Evolutionary conservation across 225 moss, liverwort and hornwort genomes (phyloP).

Genomic region (Sphagnum tenellum): DNA sequence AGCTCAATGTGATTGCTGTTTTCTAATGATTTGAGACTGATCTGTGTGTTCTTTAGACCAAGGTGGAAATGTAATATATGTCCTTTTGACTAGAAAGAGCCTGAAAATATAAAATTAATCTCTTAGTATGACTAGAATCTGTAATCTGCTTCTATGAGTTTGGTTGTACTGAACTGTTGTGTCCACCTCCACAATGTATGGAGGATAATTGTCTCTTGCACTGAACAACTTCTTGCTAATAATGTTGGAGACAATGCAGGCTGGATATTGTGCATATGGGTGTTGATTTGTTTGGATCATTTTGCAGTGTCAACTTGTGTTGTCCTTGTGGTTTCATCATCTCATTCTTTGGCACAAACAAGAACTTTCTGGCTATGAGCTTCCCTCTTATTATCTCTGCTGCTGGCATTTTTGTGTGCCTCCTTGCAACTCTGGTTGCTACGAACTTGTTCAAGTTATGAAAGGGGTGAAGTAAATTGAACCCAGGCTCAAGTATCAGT

Average conservation of each 20-base stretch:
- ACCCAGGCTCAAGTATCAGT: conserved; percentile 64
- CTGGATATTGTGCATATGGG: conserved; percentile 45
- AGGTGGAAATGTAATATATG: background rate
- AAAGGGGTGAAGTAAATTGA: conserved; percentile 63
- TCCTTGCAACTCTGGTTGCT: conserved; percentile 67
- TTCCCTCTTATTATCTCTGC: conserved; percentile 38
- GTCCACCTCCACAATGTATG: background rate
- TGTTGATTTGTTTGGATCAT: conserved; percentile 47
- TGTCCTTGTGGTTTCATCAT: conserved; percentile 57
- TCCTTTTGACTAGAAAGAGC: too few species aligned
- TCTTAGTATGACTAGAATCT: background rate
- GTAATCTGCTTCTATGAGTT: background rate
- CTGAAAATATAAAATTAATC: too few species aligned
- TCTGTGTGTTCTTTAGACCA: too few species aligned
- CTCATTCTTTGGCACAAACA: conserved; percentile 30
- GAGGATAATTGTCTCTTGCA: background rate
- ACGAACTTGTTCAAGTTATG: conserved; percentile 50
- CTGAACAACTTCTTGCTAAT: conserved; percentile 29
- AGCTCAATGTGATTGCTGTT: too few species aligned
- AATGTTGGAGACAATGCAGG: conserved; percentile 51
- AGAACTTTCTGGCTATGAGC: conserved; percentile 40
- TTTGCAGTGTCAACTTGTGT: conserved; percentile 95
- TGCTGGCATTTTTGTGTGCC: conserved; percentile 52
- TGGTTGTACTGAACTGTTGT: background rate
- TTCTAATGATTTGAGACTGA: too few species aligned